A percentile compares a stretch with the other conserved stretches of the same genome.
Conservation (phyloP, 768 basidiomycete species). For the Clitopilus passeckerianus region DNA sequence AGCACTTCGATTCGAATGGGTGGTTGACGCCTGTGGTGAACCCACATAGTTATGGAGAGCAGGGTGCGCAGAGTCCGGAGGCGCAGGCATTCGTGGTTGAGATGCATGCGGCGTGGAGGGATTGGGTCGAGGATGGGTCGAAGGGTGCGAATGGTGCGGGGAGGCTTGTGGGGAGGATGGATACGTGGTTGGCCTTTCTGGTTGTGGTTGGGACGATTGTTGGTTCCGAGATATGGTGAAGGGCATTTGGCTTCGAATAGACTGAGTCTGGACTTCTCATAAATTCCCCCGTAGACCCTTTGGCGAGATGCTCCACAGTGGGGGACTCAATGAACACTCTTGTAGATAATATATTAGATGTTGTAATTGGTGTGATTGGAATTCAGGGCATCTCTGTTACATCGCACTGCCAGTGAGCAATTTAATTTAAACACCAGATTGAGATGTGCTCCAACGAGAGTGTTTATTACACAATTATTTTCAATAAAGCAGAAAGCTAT, state of each 20-base stretch:
- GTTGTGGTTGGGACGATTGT: background rate
- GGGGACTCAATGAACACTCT: too few species aligned
- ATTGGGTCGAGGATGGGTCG: constrained; percentile 60
- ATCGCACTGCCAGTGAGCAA: too few species aligned
- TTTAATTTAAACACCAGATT: too few species aligned
- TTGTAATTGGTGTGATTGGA: too few species aligned
- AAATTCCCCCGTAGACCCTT: background rate
- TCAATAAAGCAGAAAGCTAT: too few species aligned
- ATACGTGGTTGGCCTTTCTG: background rate
- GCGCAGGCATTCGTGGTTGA: constrained; percentile 75
- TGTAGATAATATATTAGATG: too few species aligned
- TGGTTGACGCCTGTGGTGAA: constrained; percentile 76
- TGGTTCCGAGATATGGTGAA: background rate
- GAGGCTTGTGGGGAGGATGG: background rate
- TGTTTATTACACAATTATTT: too few species aligned
- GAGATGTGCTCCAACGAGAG: too few species aligned
- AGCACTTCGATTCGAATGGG: constrained; percentile 52
- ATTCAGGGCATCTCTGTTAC: too few species aligned
- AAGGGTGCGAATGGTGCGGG: constrained; percentile 42
- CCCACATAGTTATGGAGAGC: constrained; percentile 45
- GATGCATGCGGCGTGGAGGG: constrained; percentile 70
- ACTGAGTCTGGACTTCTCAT: background rate
- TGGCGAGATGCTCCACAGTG: too few species aligned
- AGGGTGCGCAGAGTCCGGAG: constrained; percentile 63
- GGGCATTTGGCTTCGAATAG: background rate